Evolutionary conservation across 768 basidiomycete genomes (phyloP), one percentile per base, ranked within the genome.

Genomic region (Suillus bovinus): DNA sequence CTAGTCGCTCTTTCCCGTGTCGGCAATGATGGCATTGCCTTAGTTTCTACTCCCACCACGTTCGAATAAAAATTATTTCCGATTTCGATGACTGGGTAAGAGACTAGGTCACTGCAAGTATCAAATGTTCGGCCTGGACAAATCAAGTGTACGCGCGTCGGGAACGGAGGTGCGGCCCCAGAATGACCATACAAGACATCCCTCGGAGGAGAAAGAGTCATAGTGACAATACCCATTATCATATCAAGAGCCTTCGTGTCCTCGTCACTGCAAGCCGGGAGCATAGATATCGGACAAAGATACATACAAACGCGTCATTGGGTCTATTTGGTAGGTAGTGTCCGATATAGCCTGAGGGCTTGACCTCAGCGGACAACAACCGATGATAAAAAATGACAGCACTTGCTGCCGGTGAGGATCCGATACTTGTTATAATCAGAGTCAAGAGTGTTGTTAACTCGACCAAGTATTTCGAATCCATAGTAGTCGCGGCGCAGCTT

Each of bases 11-110:
- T 31, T n/a, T 52, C 50, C 29, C 10, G 13, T 33, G 11, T 33
- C 33, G 20, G 31, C 31, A n/a, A 52, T n/a, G n/a, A n/a, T n/a
- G n/a, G n/a, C n/a, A n/a, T 52, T 20, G 1, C 50, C 29, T 52
- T 52, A 29, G 50, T 52, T 52, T 31, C 50, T 52, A 52, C 49
- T 49, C 47, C 16, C 47, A 47, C 24, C 24, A 47, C 47, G 47
- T 47, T 47, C 46, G 14, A 24, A n/a, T n/a, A n/a, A n/a, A n/a
- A n/a, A n/a, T n/a, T n/a, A n/a, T n/a, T n/a, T n/a, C 7, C 11
- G n/a, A 34, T 36, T 34, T 54, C n/a, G n/a, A 54, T 14, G 53
- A 36, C 33, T 16, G n/a, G n/a, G 8, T 53, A 24, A 16, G 8
- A 14, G 16, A 29, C 27, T 9, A 10, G 0, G 44, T 4, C 16